A percentile compares a stretch with the other conserved stretches of the same genome.
phyloP scores from a whole-genome alignment of 2,329 filamentous ascomycete species.

The Calonectria pseudoreteaudii region DNA sequence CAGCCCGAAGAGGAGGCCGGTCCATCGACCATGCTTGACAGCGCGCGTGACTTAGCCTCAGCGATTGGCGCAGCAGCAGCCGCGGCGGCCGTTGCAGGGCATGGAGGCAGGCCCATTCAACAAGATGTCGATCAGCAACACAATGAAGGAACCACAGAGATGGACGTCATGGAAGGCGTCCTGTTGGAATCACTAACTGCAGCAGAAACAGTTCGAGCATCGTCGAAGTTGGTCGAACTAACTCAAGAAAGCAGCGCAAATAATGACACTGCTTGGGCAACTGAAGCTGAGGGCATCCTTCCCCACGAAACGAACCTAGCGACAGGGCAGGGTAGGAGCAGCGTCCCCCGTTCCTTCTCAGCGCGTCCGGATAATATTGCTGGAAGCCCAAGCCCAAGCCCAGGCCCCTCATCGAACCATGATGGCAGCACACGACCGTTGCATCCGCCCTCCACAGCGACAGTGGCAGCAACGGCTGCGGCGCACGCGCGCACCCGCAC shows the following conservation, averaged over 20 bases:
- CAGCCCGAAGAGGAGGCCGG: constrained; percentile 40
- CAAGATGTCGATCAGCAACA: background rate
- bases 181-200: constrained; percentile 21
- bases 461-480: background rate
- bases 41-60: constrained; percentile 40
- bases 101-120: background rate
- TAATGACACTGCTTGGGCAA: background rate
- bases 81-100: constrained; percentile 36
- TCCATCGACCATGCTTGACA: constrained; percentile 37
- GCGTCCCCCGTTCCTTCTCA: constrained; percentile 34
- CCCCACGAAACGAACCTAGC: constrained; percentile 35
- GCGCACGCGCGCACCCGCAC: constrained; percentile 10
- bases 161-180: constrained; percentile 21
- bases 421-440: constrained; percentile 16
- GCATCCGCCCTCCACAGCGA: background rate
- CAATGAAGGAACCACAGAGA: background rate
- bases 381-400: constrained; percentile 18
- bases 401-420: constrained; percentile 30
- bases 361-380: constrained; percentile 24
- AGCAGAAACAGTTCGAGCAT: constrained; percentile 15
- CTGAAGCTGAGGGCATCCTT: constrained; percentile 28
- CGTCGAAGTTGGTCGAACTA: background rate
- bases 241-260: background rate
- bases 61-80: constrained; percentile 41
- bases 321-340: constrained; percentile 36